Evolutionary conservation across 345 rosid species (phyloP).

Genomic region (Eucalyptus fibrosa): DNA sequence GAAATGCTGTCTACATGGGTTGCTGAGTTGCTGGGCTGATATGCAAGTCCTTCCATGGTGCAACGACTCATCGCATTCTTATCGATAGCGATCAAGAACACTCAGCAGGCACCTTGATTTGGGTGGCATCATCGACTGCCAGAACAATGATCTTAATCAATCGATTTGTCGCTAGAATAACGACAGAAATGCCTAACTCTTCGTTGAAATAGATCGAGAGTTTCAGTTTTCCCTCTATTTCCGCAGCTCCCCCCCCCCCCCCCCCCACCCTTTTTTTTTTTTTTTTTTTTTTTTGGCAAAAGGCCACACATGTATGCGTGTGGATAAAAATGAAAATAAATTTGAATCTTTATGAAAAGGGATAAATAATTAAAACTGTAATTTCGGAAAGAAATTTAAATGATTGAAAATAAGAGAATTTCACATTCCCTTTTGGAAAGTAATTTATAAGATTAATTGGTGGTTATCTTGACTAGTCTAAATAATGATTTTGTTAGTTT

Average conservation of each 20-base stretch:
- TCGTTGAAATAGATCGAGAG: not conserved
- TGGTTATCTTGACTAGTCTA: not conserved
- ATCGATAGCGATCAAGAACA: not conserved
- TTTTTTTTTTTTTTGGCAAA: too few species aligned
- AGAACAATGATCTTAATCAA: not conserved
- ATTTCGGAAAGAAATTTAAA: not conserved
- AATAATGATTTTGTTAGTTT: not conserved
- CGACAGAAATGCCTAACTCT: not conserved
- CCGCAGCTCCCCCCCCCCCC: accelerated
- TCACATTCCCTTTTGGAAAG: not conserved
- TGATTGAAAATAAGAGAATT: not conserved
- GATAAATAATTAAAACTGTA: not conserved
- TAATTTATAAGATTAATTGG: not conserved
- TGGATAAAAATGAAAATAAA: not conserved
- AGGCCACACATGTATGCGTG: not conserved
- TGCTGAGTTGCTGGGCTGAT: not conserved
- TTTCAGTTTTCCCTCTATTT: not conserved
- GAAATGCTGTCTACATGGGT: not conserved
- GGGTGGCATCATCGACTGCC: not conserved
- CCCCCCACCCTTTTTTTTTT: too few species aligned
- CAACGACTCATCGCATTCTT: not conserved
- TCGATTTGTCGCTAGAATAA: not conserved
- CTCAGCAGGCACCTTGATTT: not conserved
- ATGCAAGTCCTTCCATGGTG: not conserved
- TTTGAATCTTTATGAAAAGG: not conserved